Percentiles rank a stretch among this genome's conserved stretches.
Conservation (phyloP, 192 early-diverging fungal genomes). For the Coemansia asiatica region DNA sequence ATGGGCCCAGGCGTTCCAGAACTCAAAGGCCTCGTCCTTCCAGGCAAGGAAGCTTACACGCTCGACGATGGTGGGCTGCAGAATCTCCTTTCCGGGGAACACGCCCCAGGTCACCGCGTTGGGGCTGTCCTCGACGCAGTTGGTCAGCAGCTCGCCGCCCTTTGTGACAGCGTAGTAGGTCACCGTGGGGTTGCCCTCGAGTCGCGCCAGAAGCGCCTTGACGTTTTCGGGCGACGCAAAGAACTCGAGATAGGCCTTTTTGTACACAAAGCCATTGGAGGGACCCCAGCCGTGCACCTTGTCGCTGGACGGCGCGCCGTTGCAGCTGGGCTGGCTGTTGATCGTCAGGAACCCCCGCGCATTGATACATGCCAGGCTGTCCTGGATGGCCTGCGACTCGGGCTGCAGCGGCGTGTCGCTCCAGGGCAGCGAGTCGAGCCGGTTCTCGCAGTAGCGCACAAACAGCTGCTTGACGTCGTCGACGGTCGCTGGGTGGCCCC, state of each 20-base stretch:
- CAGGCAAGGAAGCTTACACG: slow-evolving; percentile 84
- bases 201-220: slow-evolving; percentile 60
- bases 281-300: slow-evolving; percentile 91
- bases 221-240: slow-evolving; percentile 77
- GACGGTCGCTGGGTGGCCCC: slow-evolving; percentile 70
- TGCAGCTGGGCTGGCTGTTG: slow-evolving; percentile 93
- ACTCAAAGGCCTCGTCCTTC: slow-evolving; percentile 95
- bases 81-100: slow-evolving; percentile 94
- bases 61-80: slow-evolving; percentile 96
- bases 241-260: slow-evolving; percentile 97
- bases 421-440: slow-evolving; percentile 89
- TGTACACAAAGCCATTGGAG: slow-evolving; percentile 92
- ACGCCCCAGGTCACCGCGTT: slow-evolving; percentile 99
- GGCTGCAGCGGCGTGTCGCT: slow-evolving; percentile 75
- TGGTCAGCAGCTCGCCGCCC: slow-evolving; percentile 86
- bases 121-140: slow-evolving; percentile 79
- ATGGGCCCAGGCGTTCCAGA: slow-evolving; percentile 86
- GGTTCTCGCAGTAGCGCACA: slow-evolving; percentile 78
- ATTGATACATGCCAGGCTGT: slow-evolving; percentile 71
- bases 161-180: slow-evolving; percentile 93
- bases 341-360: slow-evolving; percentile 88
- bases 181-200: slow-evolving; percentile 62
- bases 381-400: slow-evolving; percentile 76
- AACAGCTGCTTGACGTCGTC: slow-evolving; percentile 77
- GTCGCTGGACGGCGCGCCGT: slow-evolving; percentile 80